These are phyloP conservation scores for Candida endomychidarum DNA, from an alignment of 805 yeast genomes.

Conservation along the genomic window DNA sequence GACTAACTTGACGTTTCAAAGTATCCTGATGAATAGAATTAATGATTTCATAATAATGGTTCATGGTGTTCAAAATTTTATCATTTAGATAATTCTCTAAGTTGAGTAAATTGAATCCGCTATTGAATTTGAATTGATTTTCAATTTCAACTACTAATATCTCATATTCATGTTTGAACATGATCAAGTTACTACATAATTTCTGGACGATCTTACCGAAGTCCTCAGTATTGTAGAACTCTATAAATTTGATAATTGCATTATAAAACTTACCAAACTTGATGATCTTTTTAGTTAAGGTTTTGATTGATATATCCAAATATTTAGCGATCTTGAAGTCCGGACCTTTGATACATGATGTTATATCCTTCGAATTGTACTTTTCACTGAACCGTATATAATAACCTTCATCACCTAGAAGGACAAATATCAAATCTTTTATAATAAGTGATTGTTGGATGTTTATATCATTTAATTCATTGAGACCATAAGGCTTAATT, in stretches of 20 bases:
- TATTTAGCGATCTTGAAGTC: constrained; percentile 71
- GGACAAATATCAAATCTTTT: constrained; percentile 64
- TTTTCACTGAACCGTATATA: constrained; percentile 68
- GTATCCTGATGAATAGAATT: constrained; percentile 52
- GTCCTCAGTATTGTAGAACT: constrained; percentile 50
- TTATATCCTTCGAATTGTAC: constrained; percentile 47
- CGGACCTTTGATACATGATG: constrained; percentile 60
- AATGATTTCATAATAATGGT: constrained; percentile 58
- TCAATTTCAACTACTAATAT: constrained; percentile 47
- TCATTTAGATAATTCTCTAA: constrained; percentile 44
- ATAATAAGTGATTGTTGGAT: constrained; percentile 74
- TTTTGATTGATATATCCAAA: constrained; percentile 72
- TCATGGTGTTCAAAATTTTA: constrained; percentile 34
- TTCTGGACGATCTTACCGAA: constrained; percentile 77
- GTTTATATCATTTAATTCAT: constrained; percentile 45
- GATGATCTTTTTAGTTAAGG: constrained; percentile 61
- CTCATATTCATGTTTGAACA: constrained; percentile 27
- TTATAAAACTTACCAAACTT: constrained; percentile 62
- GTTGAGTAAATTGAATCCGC: constrained; percentile 56
- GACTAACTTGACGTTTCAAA: constrained; percentile 25
- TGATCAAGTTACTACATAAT: constrained; percentile 57
- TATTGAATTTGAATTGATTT: constrained; percentile 46
- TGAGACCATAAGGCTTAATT: constrained; percentile 23
- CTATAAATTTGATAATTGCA: constrained; percentile 59
- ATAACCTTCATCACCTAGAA: constrained; percentile 75